These are phyloP conservation scores for Salix viminalis DNA, from an alignment of 345 rosid species.

Conservation along the genomic window DNA sequence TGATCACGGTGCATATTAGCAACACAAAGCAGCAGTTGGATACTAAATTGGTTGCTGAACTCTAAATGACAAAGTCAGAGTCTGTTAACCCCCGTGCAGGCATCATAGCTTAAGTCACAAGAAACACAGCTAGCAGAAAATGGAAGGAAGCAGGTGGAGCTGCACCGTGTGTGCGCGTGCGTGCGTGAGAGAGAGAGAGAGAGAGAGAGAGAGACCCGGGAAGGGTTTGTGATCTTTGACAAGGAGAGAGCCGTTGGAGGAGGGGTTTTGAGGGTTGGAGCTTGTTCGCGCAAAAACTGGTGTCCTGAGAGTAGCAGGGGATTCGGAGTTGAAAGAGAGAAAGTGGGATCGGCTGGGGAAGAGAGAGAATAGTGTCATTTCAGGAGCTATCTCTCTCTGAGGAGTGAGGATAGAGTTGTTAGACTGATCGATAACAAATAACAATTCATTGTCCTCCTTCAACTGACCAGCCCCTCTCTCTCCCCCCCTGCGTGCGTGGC, in stretches of 20 bases:
- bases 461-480: too few species aligned
- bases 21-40: neutral
- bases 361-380: neutral
- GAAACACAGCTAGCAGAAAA: neutral
- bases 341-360: constrained; percentile 12
- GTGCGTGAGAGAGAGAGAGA: too few species aligned
- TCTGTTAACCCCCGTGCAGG: neutral
- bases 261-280: constrained; percentile 22
- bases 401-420: too few species aligned
- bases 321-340: constrained; percentile 16
- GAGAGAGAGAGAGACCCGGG: constrained; percentile 36
- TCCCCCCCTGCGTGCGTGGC: too few species aligned
- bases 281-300: constrained; percentile 38
- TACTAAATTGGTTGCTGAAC: neutral
- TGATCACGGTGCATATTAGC: too few species aligned
- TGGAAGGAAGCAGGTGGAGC: neutral
- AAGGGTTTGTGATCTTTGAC: constrained; percentile 28
- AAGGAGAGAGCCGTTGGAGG: constrained; percentile 40
- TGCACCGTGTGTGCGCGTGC: too few species aligned
- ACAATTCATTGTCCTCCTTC: too few species aligned
- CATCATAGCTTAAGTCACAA: neutral
- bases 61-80: neutral
- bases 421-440: too few species aligned
- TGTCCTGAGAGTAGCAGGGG: constrained; percentile 19
- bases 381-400: too few species aligned